Conservation (phyloP, 2,329 filamentous ascomycete species). For the Cryphonectria naterciae region DNA sequence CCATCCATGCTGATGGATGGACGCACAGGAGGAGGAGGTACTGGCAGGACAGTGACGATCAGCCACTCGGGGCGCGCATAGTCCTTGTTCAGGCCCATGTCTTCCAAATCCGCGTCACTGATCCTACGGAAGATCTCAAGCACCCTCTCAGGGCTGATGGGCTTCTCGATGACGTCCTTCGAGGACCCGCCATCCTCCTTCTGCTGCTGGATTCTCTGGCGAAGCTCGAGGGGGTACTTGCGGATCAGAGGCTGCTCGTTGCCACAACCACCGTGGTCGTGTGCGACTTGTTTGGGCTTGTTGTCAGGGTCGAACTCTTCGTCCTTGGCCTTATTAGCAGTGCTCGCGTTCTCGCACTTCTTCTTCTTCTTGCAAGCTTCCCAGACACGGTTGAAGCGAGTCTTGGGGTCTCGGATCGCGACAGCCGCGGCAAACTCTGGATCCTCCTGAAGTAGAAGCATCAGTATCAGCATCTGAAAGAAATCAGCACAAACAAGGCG, state of each 20-base stretch:
- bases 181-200: constrained; percentile 66
- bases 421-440: constrained; percentile 82
- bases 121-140: constrained; percentile 87
- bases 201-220: constrained; percentile 38
- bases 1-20: constrained; percentile 98
- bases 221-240: constrained; percentile 82
- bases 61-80: constrained; percentile 99
- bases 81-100: constrained; percentile 91
- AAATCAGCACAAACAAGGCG: constrained; percentile 50
- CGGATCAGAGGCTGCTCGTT: constrained; percentile 88
- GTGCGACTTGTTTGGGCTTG: constrained; percentile 57
- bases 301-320: constrained; percentile 66
- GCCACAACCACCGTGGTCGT: constrained; percentile 87
- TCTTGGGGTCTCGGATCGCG: constrained; percentile 86
- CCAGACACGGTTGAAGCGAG: constrained; percentile 92
- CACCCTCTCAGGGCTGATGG: constrained; percentile 79
- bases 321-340: constrained; percentile 66
- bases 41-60: constrained; percentile 91
- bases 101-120: constrained; percentile 75
- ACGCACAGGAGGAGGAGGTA: constrained; percentile 92
- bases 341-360: constrained; percentile 79
- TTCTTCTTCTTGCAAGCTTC: constrained; percentile 87
- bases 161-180: constrained; percentile 35
- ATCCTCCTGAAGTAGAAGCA: constrained; percentile 71
- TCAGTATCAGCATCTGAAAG: constrained; percentile 49